A percentile compares a stretch with the other conserved stretches of the same genome.
Conservation (phyloP, 805 yeast species). For the Martiniozyma abietophila region DNA sequence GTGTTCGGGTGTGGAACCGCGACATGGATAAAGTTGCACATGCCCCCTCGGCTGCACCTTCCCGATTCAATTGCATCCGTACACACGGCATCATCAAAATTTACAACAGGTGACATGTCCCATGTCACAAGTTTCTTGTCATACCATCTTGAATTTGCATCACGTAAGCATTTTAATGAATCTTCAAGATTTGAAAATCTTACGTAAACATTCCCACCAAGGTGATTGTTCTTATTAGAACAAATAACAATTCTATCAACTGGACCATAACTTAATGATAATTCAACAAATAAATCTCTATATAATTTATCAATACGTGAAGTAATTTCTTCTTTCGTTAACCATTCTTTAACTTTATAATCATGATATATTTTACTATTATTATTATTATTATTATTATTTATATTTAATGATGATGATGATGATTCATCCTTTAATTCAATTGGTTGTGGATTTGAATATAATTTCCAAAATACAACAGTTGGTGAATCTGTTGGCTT, state of each 20-base stretch:
- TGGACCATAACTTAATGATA: conserved; percentile 34
- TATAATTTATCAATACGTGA: conserved; percentile 51
- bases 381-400: conserved; percentile 2
- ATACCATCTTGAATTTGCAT: conserved; percentile 76
- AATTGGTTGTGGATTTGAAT: conserved; percentile 44
- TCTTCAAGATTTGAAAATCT: conserved; percentile 44
- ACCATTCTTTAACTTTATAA: conserved; percentile 1
- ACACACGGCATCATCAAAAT: conserved; percentile 66
- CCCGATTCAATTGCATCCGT: conserved; percentile 49
- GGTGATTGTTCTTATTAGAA: conserved; percentile 73
- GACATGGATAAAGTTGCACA: conserved; percentile 83
- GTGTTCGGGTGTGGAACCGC: conserved; percentile 51
- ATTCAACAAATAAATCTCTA: conserved; percentile 65
- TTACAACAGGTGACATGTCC: conserved; percentile 67
- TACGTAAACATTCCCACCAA: conserved; percentile 80
- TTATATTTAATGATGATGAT: too few species aligned
- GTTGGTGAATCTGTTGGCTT: conserved; percentile 60
- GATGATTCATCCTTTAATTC: conserved; percentile 19
- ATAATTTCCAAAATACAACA: conserved; percentile 54
- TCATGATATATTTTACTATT: conserved; percentile 4
- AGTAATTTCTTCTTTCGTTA: conserved; percentile 29
- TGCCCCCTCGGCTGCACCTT: conserved; percentile 68
- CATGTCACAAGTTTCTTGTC: conserved; percentile 68
- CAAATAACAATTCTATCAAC: conserved; percentile 63
- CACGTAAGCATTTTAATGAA: conserved; percentile 52